These are phyloP conservation scores for Fusarium decemcellulare DNA, from an alignment of 2,329 filamentous ascomycete genomes.

Conservation along the genomic window DNA sequence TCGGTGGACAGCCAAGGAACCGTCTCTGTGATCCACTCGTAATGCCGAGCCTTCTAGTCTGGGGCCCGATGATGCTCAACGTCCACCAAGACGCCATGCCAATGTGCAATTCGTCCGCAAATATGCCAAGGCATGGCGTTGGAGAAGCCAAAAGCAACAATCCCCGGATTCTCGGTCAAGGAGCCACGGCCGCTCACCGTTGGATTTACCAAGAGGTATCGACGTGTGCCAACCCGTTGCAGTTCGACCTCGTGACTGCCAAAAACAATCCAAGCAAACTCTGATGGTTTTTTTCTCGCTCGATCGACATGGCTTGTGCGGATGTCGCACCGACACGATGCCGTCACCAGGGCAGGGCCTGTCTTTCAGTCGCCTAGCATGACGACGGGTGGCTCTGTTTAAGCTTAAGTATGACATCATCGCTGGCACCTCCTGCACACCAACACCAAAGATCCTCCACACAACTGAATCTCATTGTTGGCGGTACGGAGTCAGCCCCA, in stretches of 20 bases:
- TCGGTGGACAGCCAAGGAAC: slow-evolving; percentile 4
- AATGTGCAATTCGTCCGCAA: neutral
- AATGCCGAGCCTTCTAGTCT: slow-evolving; percentile 12
- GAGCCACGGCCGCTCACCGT: neutral
- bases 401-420: slow-evolving; percentile 48
- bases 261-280: neutral
- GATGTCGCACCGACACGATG: slow-evolving; percentile 42
- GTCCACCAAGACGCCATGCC: neutral
- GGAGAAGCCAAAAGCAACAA: slow-evolving; percentile 7
- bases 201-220: neutral
- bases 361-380: slow-evolving; percentile 13
- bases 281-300: neutral
- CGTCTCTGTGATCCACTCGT: neutral
- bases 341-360: slow-evolving; percentile 26
- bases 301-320: slow-evolving; percentile 31
- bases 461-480: neutral
- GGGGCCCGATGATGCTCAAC: neutral
- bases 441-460: slow-evolving; percentile 7
- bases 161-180: slow-evolving; percentile 11
- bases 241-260: neutral
- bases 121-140: neutral
- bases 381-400: slow-evolving; percentile 30
- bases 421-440: neutral
- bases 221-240: slow-evolving; percentile 12
- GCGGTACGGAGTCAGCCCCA: slow-evolving; percentile 17